phyloP scores from a whole-genome alignment of 768 basidiomycete genomes.

The Podaxis rugospora region DNA sequence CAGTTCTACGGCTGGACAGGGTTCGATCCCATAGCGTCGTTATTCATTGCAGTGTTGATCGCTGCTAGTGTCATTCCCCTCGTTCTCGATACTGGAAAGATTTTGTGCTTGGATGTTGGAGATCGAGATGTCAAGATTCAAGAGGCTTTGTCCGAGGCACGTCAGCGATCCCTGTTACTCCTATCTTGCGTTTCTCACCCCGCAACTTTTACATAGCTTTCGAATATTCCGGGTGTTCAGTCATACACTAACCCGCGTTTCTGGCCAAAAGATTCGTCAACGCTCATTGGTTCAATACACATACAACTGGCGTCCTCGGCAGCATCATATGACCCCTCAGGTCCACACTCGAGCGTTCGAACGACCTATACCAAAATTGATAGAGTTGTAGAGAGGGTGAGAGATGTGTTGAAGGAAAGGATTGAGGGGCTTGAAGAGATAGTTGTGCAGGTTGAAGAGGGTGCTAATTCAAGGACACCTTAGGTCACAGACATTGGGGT shows the following conservation, averaged over 20 bases:
- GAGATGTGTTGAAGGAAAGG: slow-evolving; percentile 60
- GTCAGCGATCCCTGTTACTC: slow-evolving; percentile 15
- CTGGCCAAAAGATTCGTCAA: slow-evolving; percentile 92
- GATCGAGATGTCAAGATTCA: slow-evolving; percentile 51
- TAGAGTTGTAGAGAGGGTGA: slow-evolving; percentile 71
- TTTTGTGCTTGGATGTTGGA: slow-evolving; percentile 85
- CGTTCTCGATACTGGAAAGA: slow-evolving; percentile 87
- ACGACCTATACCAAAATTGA: slow-evolving; percentile 61
- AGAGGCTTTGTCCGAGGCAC: slow-evolving; percentile 59
- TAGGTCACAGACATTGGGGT: neutral
- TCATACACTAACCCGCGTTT: slow-evolving; percentile 83
- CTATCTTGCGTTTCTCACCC: slow-evolving; percentile 15
- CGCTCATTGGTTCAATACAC: slow-evolving; percentile 87
- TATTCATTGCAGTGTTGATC: slow-evolving; percentile 94
- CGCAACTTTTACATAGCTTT: slow-evolving; percentile 46
- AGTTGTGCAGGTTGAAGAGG: slow-evolving; percentile 78
- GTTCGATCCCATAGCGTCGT: slow-evolving; percentile 95
- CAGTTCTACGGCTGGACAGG: slow-evolving; percentile 98
- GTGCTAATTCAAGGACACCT: neutral
- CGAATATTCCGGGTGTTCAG: slow-evolving; percentile 70
- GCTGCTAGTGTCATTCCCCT: slow-evolving; percentile 94
- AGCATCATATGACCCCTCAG: slow-evolving; percentile 50
- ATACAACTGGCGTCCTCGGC: slow-evolving; percentile 74
- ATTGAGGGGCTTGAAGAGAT: slow-evolving; percentile 86
- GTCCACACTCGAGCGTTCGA: slow-evolving; percentile 42